Base-by-base conservation (phyloP, 2,329 filamentous ascomycete genomes). In the Neonectria neomacrospora region DNA sequence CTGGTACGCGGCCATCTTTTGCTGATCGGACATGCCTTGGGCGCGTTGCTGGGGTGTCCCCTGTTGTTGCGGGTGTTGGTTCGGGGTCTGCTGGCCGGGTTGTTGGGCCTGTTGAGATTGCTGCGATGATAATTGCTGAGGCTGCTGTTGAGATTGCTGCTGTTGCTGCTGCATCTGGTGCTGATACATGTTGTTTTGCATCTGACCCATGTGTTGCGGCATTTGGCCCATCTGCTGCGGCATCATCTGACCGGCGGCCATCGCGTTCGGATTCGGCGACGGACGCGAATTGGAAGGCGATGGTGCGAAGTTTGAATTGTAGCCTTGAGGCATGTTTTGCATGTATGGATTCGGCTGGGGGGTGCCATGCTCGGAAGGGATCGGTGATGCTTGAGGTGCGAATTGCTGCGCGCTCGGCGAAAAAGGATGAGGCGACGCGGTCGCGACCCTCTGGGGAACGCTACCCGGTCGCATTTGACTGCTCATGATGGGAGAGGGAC, bases 381-480 rank as follows among this genome's bases (percentile, higher is more conserved):
- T 88, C 11, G 93, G 92, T 3, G 93, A 96, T 63, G 90, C 86
- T 74, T 94, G 91, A 16, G 86, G 80, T 39, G 84, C 86, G 72
- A 93, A 92, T 74, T 91, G 91, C 70, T 91, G 90, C 32, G 87
- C 85, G 61, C 90, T 89, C 16, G 92, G 91, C 2, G 92, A 94
- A 77, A 96, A 97, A 1, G 93, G 93, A 78, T 96, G 95, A 3
- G 96, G 95, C 32, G 96, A 98, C 45, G 93, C 91, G 48, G 95
- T 97, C 68, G 94, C 91, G 78, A 98, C 93, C 74, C 94, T 85
- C 75, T 94, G 92, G 41, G 90, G 90, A 14, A 91, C 89, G 72
- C 86, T 86, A 74, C 91, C 88, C 34, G 89, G 86, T 66, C 89
- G 87, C 76, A 90, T 83, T 73, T 96, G 94, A 75, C 91, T 94